phyloP scores from a whole-genome alignment of 306 rosid species.

The Malus sylvestris region DNA sequence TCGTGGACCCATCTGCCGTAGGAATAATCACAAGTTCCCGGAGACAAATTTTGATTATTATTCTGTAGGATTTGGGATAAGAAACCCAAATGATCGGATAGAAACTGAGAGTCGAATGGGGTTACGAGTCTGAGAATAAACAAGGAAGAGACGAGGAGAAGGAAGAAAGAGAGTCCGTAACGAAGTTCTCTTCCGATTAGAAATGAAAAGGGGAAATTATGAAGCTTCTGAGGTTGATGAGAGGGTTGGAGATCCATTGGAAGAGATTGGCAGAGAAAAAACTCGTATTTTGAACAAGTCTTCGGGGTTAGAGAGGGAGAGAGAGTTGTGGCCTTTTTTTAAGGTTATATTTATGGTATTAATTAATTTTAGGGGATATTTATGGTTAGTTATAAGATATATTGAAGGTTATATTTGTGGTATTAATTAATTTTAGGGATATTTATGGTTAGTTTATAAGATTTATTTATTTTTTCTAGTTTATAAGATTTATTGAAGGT shows the following conservation, averaged over 20 bases:
- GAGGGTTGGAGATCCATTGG: constrained; percentile 48
- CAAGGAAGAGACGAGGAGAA: constrained; percentile 28
- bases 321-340: neutral
- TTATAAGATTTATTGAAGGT: neutral
- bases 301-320: neutral
- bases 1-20: constrained; percentile 67
- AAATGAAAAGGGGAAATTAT: neutral
- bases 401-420: neutral
- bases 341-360: neutral
- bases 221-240: constrained; percentile 13
- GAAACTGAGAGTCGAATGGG: constrained; percentile 32
- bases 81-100: constrained; percentile 28
- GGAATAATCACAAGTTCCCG: constrained; percentile 45
- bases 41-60: neutral
- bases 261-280: neutral
- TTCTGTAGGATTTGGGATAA: constrained; percentile 16
- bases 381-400: neutral
- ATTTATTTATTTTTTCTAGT: too few species aligned
- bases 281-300: constrained; percentile 10
- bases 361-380: neutral
- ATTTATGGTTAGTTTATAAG: neutral
- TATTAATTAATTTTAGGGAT: neutral
- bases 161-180: constrained; percentile 31
- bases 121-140: constrained; percentile 18
- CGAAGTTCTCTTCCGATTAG: constrained; percentile 38